Conservation (phyloP, 139 green algal species). For the Zygnema circumcarinatum region DNA sequence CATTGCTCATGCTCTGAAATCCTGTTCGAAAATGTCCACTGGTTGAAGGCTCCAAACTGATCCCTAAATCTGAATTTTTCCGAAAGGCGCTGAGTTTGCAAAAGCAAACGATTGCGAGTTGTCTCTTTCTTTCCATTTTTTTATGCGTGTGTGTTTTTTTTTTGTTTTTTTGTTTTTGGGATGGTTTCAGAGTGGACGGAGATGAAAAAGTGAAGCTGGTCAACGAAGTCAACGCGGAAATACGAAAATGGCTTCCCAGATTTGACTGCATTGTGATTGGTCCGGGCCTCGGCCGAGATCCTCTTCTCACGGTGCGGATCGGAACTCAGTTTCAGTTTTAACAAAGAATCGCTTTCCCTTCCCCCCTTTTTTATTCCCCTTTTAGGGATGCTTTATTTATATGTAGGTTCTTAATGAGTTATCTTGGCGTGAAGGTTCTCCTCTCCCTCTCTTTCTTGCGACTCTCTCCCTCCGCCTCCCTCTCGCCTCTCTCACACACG, state of each 20-base stretch:
- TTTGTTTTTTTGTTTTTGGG: background rate
- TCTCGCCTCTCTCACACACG: background rate
- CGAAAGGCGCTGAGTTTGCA: no score
- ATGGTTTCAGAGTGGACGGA: background rate
- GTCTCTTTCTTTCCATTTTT: background rate
- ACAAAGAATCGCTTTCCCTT: no score
- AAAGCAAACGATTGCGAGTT: conserved; percentile 33
- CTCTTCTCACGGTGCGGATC: conserved; percentile 35
- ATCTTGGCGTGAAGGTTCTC: background rate
- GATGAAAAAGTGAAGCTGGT: conserved; percentile 11
- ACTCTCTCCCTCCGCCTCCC: background rate
- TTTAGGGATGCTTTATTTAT: background rate
- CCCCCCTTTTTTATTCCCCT: no score
- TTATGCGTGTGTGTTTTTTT: background rate
- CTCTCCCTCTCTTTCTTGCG: background rate
- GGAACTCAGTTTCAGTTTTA: no score
- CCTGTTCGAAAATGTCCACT: no score
- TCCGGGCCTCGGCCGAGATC: conserved; percentile 58
- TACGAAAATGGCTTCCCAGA: conserved; percentile 57
- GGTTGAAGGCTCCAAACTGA: no score
- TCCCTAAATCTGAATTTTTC: no score
- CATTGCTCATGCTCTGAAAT: no score
- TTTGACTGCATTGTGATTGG: conserved; percentile 64
- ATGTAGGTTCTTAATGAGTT: background rate
- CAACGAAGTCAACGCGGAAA: background rate